Conservation (phyloP, 1,139 yeast species). For the Suhomyces choctaworum region DNA sequence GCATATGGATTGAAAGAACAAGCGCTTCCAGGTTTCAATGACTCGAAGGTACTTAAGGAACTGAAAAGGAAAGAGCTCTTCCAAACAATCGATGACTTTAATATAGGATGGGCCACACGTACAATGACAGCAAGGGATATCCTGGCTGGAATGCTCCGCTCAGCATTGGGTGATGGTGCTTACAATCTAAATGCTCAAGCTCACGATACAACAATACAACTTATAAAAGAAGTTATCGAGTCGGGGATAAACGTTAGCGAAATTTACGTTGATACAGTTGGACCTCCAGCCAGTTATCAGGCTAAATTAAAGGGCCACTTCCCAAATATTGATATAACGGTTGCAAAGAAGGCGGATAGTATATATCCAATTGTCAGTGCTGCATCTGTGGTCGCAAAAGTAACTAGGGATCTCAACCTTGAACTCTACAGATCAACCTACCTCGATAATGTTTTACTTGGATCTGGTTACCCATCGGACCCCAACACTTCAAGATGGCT, state of each 20-base stretch:
- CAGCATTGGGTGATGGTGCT: conserved; percentile 49
- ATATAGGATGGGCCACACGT: conserved; percentile 87
- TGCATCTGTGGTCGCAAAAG: conserved; percentile 97
- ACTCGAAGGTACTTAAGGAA: conserved; percentile 84
- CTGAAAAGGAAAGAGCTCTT: conserved; percentile 64
- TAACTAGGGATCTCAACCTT: conserved; percentile 80
- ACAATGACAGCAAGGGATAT: conserved; percentile 87
- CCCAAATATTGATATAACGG: conserved; percentile 73
- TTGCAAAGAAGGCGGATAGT: conserved; percentile 95
- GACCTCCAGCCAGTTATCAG: conserved; percentile 87
- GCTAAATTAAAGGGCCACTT: conserved; percentile 67
- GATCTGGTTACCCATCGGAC: conserved; percentile 95
- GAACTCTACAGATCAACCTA: conserved; percentile 30
- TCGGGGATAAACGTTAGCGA: conserved; percentile 65
- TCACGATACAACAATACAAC: conserved; percentile 84
- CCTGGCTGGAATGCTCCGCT: conserved; percentile 80
- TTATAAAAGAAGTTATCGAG: conserved; percentile 62
- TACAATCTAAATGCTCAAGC: conserved; percentile 94
- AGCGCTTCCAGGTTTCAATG: conserved; percentile 77
- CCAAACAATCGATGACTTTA: conserved; percentile 54
- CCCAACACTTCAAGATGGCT: conserved; percentile 82
- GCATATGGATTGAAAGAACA: conserved; percentile 68
- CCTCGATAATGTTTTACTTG: conserved; percentile 47
- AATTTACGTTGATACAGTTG: conserved; percentile 92
- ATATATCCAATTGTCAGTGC: conserved; percentile 92